Base-by-base conservation (phyloP, 305 asterid species). In the Caryopteris hybrid region DNA sequence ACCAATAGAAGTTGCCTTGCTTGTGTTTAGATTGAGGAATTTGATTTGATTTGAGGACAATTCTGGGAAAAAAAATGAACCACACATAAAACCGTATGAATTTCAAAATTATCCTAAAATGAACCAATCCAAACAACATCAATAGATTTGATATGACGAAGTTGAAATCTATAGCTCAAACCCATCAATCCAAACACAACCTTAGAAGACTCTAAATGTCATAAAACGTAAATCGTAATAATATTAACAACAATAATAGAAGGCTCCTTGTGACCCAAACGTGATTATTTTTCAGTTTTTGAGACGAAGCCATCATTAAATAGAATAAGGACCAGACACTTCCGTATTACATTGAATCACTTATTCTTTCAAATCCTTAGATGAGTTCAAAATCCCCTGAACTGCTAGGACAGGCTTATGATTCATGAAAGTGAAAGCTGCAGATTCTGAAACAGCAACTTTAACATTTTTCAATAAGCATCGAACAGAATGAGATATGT, bases 401-500 rank as follows among this genome's bases (percentile, higher is more conserved):
- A n/a, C n/a, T n/a, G n/a, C n/a, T n/a, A n/a, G n/a, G n/a, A n/a
- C n/a, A n/a, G n/a, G n/a, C n/a, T n/a, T n/a, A n/a, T n/a, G n/a
- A n/a, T n/a, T n/a, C 36, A 31, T 46, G 57, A 25, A 11, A 38
- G 2, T 23, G 54, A 66, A 76, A 54, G 23, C 41, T 52, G 14
- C 48, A 36, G 42, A 23, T 23, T 29, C 18, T 20, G 2, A 50
- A 6, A 52, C 23, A 52, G 23, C n/a, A 16, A 42, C 6, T 17
- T 34, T 17, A 5, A 8, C 38, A 60, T 23, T 22, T 34, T 43
- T 12, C 3, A 25, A 38, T 20, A 9, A 42, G 47, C 25, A 31
- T 69, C 57, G 48, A 53, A 52, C 45, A 69, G 34, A 31, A 69
- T 54, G 58, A 45, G 27, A 65, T 25, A 12, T 50, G 17, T 3